Evolutionary conservation across 2,329 filamentous ascomycete genomes (phyloP), one percentile per base, ranked within the genome.

Genomic region (Escovopsis weberi): DNA sequence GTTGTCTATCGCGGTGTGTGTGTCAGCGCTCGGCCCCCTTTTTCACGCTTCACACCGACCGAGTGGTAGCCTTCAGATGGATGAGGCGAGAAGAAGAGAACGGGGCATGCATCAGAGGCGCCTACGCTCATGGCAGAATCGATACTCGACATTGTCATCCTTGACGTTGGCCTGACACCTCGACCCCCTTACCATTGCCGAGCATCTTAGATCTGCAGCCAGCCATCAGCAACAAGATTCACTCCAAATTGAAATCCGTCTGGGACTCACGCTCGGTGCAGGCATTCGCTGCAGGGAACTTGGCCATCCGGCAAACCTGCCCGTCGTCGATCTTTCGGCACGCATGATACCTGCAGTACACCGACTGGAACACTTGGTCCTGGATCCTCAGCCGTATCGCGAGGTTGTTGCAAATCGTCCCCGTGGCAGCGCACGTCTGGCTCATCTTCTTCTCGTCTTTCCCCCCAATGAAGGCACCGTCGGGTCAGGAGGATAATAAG

Each of bases 61-160:
- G 15, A 15, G 15, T 15, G 15, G 15, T 15, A 15, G 15, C 15
- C 15, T 15, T 15, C 15, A 15, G 15, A 15, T 15, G 15, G 15
- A 15, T 15, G 15, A 15, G 15, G 15, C 15, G 15, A 15, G 15
- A 2, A 15, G 15, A 15, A 15, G 28, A 30, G 10, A 30, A 30
- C 6, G 28, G 28, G 28, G 28, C 6, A 30, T 6, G 6, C 28
- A 6, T 30, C 6, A 6, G 28, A 30, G 6, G 28, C 6, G 44
- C 51, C 43, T 40, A 53, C 55, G 55, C 26, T 56, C 46, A 7
- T 46, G 32, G 38, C 55, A 58, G 37, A 51, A 57, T n/a, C 26
- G 47, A 32, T 48, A 47, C 30, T 42, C 12, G 43, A 38, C 23
- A 45, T 44, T 4, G 45, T 39, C 53, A 33, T 51, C 45, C 35